These are phyloP conservation scores for Pseudonectria buxi DNA, from an alignment of 2,329 filamentous ascomycete species.

Conservation along the genomic window DNA sequence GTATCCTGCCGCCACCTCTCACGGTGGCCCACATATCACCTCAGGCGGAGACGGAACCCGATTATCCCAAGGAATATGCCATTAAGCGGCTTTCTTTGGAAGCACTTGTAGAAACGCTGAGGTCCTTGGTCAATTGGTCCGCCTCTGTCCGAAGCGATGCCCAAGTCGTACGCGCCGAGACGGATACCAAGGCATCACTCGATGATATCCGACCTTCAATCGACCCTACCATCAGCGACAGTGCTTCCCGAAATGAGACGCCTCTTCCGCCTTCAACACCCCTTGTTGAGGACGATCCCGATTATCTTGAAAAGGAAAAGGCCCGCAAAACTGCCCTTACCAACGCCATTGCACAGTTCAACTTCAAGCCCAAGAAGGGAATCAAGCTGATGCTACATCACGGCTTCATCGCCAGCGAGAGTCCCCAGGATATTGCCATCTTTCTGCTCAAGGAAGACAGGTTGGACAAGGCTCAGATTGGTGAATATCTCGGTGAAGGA, in stretches of 20 bases:
- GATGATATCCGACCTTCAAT: conserved; percentile 54
- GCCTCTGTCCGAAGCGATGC: conserved; percentile 54
- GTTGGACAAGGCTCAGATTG: conserved; percentile 85
- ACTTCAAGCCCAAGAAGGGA: conserved; percentile 94
- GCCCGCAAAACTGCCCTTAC: conserved; percentile 86
- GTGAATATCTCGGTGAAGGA: conserved; percentile 90
- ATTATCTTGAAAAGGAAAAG: conserved; percentile 90
- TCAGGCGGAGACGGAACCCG: conserved; percentile 53
- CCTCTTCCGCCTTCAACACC: conserved; percentile 58
- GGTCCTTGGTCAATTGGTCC: conserved; percentile 91
- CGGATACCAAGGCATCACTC: conserved; percentile 31
- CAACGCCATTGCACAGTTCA: conserved; percentile 86
- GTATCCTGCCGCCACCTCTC: conserved; percentile 79
- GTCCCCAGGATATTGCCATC: conserved; percentile 71
- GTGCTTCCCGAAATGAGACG: conserved; percentile 54
- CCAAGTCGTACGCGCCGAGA: conserved; percentile 23
- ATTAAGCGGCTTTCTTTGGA: conserved; percentile 87
- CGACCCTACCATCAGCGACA: conserved; percentile 59
- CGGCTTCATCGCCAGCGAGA: conserved; percentile 77
- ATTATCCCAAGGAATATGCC: conserved; percentile 81
- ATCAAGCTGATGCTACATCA: conserved; percentile 77
- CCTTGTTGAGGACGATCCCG: conserved; percentile 79
- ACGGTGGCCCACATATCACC: conserved; percentile 69
- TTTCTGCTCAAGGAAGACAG: conserved; percentile 79
- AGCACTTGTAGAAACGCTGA: conserved; percentile 78